phyloP scores from a whole-genome alignment of 164 flowering plant genomes.

The Amborella trichopoda region DNA sequence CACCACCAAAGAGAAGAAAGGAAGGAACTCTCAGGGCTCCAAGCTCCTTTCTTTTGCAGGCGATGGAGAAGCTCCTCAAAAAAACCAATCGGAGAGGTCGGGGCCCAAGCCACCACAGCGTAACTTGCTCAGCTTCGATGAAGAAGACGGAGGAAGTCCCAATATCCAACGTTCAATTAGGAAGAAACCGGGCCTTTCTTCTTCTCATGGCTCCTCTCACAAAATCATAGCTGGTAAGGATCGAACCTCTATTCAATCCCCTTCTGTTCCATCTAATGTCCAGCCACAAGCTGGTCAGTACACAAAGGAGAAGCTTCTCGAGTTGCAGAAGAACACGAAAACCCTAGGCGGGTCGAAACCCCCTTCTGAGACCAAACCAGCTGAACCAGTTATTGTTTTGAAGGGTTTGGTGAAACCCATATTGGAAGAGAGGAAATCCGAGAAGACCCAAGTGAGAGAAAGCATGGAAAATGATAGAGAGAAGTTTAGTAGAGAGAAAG shows the following conservation, averaged over 20 bases:
- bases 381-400: conserved; percentile 56
- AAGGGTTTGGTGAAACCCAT: conserved; percentile 66
- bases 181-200: conserved; percentile 11
- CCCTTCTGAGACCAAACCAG: conserved; percentile 13
- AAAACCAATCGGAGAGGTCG: not conserved
- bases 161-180: not conserved
- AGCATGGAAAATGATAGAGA: conserved; percentile 10
- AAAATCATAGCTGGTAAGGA: conserved; percentile 39
- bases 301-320: conserved; percentile 69
- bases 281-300: conserved; percentile 83
- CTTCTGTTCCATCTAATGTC: conserved; percentile 48
- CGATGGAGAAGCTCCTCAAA: conserved; percentile 44
- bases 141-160: not conserved
- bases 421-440: conserved; percentile 3
- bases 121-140: conserved; percentile 16
- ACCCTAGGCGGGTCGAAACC: conserved; percentile 41
- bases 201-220: conserved; percentile 41
- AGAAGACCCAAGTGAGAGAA: conserved; percentile 10
- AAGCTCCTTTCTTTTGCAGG: conserved; percentile 84
- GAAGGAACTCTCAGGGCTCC: conserved; percentile 6
- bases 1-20: conserved; percentile 21
- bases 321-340: conserved; percentile 85
- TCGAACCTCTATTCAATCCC: conserved; percentile 16
- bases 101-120: not conserved
- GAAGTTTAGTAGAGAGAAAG: conserved; percentile 4